Evolutionary conservation across 2,329 filamentous ascomycete genomes (phyloP).

Genomic region (Dactylella cylindrospora): DNA sequence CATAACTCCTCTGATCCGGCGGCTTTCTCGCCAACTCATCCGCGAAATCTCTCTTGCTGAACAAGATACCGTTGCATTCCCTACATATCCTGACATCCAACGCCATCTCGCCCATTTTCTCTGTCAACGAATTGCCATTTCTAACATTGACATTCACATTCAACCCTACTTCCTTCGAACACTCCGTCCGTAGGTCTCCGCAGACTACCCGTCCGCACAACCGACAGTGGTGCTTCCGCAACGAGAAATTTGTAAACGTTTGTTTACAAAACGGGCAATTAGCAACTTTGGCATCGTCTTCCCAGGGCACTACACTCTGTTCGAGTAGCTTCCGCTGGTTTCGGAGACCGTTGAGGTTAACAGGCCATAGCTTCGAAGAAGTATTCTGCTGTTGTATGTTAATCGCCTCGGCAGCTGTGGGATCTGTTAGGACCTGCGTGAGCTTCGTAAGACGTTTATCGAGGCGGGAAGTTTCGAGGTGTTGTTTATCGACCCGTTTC

Average conservation of each 20-base stretch:
- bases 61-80: slow-evolving; percentile 74
- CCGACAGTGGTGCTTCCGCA: slow-evolving; percentile 89
- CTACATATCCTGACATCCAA: slow-evolving; percentile 89
- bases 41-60: slow-evolving; percentile 74
- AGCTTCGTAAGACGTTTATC: slow-evolving; percentile 87
- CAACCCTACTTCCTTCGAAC: slow-evolving; percentile 80
- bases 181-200: slow-evolving; percentile 78
- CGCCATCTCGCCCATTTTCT: slow-evolving; percentile 63
- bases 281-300: slow-evolving; percentile 78
- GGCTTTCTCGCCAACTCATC: slow-evolving; percentile 68
- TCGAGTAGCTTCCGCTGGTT: slow-evolving; percentile 79
- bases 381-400: slow-evolving; percentile 29
- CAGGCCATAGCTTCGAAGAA: slow-evolving; percentile 55
- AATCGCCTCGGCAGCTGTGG: slow-evolving; percentile 60
- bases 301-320: slow-evolving; percentile 91
- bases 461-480: slow-evolving; percentile 81
- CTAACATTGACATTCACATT: slow-evolving; percentile 67
- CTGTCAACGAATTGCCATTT: slow-evolving; percentile 51
- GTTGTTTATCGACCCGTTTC: slow-evolving; percentile 77
- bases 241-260: slow-evolving; percentile 89
- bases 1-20: slow-evolving; percentile 76
- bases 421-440: slow-evolving; percentile 76
- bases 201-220: slow-evolving; percentile 93
- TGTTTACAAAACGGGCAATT: slow-evolving; percentile 95
- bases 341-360: slow-evolving; percentile 43